These are phyloP conservation scores for Castanea mollissima DNA, from an alignment of 306 rosid genomes.

Conservation along the genomic window DNA sequence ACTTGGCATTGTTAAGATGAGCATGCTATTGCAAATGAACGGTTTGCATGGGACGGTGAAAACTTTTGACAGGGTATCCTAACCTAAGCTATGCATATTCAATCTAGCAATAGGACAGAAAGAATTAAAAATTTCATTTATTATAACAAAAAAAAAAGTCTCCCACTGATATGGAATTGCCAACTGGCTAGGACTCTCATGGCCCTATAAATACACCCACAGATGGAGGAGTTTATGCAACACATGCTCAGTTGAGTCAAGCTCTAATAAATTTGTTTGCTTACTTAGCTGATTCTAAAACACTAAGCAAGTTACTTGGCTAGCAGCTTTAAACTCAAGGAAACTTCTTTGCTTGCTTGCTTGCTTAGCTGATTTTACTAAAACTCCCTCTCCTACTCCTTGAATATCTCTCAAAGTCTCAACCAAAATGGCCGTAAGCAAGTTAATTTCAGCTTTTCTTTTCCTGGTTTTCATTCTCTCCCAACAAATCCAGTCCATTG, in stretches of 20 bases:
- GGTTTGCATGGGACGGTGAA: too few species aligned
- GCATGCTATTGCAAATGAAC: too few species aligned
- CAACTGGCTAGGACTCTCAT: too few species aligned
- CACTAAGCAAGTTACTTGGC: neutral
- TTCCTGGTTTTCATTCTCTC: conserved; percentile 22
- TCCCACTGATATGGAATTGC: too few species aligned
- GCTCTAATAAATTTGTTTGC: neutral
- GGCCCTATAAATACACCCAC: too few species aligned
- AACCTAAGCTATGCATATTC: too few species aligned
- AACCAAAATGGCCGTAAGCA: conserved; percentile 30
- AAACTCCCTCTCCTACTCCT: neutral
- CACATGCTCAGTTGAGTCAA: neutral
- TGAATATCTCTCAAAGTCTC: neutral
- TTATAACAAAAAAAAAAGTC: too few species aligned
- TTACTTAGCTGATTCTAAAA: neutral
- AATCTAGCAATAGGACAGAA: too few species aligned
- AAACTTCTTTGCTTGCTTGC: conserved; percentile 3
- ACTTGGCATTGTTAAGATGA: too few species aligned
- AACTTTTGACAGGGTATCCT: too few species aligned
- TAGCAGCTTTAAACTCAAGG: neutral
- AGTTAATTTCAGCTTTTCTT: neutral
- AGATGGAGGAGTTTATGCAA: too few species aligned
- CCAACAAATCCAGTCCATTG: conserved; percentile 7
- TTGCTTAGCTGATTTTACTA: neutral
- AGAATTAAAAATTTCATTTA: too few species aligned